Evolutionary conservation across 2,329 filamentous ascomycete genomes (phyloP).

Genomic region (Exophiala aquamarina): DNA sequence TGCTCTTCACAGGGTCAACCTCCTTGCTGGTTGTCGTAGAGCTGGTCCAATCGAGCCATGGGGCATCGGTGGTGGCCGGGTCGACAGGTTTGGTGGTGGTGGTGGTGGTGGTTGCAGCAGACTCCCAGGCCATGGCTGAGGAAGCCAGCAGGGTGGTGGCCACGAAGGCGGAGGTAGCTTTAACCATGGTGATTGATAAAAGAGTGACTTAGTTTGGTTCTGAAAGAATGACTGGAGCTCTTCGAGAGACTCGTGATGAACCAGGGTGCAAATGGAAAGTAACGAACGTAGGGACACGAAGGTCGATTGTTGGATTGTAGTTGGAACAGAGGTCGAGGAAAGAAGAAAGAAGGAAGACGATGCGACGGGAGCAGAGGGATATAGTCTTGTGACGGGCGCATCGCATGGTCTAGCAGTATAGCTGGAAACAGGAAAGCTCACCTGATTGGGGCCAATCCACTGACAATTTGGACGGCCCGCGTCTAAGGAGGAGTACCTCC

Average conservation of each 20-base stretch:
- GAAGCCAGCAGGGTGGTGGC: constrained; percentile 13
- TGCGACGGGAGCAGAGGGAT: neutral
- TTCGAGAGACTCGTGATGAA: constrained; percentile 18
- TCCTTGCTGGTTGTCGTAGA: constrained; percentile 1
- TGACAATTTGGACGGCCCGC: neutral
- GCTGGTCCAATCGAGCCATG: constrained; percentile 1
- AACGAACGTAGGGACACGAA: constrained; percentile 22
- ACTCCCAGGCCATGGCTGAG: constrained; percentile 9
- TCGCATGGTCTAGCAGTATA: too few species aligned
- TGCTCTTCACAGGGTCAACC: neutral
- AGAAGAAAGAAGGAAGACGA: constrained; percentile 1
- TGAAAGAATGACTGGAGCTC: constrained; percentile 21
- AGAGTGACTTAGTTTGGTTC: constrained; percentile 6
- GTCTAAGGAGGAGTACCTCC: neutral
- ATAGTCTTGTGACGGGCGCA: constrained; percentile 3
- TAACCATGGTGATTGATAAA: constrained; percentile 9
- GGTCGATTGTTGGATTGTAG: constrained; percentile 7
- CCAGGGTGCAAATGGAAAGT: constrained; percentile 4
- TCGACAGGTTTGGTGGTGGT: neutral
- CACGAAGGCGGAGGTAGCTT: constrained; percentile 13
- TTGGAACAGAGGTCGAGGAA: constrained; percentile 6
- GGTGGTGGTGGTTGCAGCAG: neutral
- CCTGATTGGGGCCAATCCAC: neutral
- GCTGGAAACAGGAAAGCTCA: too few species aligned
- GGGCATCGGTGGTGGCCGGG: neutral